Evolutionary conservation across 352 stramenopile species (phyloP), one percentile per base, ranked within the genome.

Genomic region (Globisporangium cystogenes): DNA sequence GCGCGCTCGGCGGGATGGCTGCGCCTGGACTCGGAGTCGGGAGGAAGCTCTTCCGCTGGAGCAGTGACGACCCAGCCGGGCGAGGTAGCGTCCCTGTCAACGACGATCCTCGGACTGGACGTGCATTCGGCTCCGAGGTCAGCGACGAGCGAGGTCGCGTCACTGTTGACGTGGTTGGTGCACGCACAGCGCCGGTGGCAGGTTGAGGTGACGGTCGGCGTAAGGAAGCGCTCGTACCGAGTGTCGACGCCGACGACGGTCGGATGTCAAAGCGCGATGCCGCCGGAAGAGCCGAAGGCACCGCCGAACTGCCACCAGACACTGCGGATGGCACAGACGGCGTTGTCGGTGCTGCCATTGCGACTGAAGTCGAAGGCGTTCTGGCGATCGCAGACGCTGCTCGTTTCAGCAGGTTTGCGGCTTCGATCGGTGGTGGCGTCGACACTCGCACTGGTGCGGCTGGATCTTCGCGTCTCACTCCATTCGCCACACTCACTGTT

Each of bases 331-430:
- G 10, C 20, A 37, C 39, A n/a, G 44, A 45, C 42, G 29, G 23
- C 31, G 55, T 11, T 24, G 50, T 11, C 15, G 43, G 37, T 3
- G 50, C 24, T 7, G 55, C 24, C 37, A 50, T 55, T 20, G 57
- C 37, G 11, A 60, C 23, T 7, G 45, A 51, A 12, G 60, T 35
- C 8, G 65, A 55, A 18, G 62, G 62, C 14, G 65, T 73, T 51
- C 64, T 68, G 10, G 65, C 53, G 16, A 73, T 73, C 4, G 62
- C 51, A 33, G 65, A 57, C 12, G 65, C 65, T 21, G 65, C 51
- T 24, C 65, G 62, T 27, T 73, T 73, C 21, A 73, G 40, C 21
- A 54, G 62, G 16, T 73, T 70, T 21, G 57, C 45, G 27, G 50
- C 60, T 18, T 51, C 39, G n/a, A 39, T 33, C 15, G 54, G 42